These are phyloP conservation scores for Lindgomyces ingoldianus DNA, from an alignment of 495 filamentous ascomycete species.

Conservation along the genomic window DNA sequence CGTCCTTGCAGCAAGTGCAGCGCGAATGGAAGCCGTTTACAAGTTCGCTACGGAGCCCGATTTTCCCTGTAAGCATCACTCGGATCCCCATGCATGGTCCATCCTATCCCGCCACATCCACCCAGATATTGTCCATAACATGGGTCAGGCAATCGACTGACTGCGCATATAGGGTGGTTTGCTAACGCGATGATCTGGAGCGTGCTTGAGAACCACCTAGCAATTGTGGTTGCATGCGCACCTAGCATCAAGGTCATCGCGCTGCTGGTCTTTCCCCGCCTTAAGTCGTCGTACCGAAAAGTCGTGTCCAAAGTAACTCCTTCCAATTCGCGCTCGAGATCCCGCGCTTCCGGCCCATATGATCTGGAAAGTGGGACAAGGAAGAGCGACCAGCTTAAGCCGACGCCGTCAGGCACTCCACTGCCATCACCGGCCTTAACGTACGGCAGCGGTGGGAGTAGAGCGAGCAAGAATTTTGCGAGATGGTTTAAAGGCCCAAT, in stretches of 20 bases:
- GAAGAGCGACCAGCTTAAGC: conserved; percentile 14
- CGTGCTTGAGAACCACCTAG: conserved; percentile 35
- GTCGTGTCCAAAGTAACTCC: conserved; percentile 15
- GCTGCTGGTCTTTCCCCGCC: conserved; percentile 29
- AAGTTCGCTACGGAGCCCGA: conserved; percentile 1
- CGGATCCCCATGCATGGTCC: neutral
- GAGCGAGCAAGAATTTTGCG: conserved; percentile 10
- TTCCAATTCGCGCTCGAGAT: conserved; percentile 12
- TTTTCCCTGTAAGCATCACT: conserved; percentile 21
- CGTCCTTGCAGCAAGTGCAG: conserved; percentile 24
- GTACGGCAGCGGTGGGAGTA: neutral
- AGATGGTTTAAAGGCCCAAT: conserved; percentile 19
- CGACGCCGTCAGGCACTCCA: conserved; percentile 8
- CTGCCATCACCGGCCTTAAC: conserved; percentile 17
- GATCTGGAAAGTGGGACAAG: conserved; percentile 13
- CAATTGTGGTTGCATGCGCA: conserved; percentile 31
- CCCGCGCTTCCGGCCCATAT: neutral
- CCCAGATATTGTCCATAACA: neutral
- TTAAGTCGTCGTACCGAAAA: conserved; percentile 18
- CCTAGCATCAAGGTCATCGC: conserved; percentile 30
- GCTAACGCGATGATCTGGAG: conserved; percentile 33
- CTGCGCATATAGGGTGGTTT: conserved; percentile 29
- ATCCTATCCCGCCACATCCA: neutral
- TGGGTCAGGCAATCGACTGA: neutral
- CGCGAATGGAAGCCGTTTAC: conserved; percentile 13